Base-by-base conservation (phyloP, 495 filamentous ascomycete genomes). In the Entonaema liquescens region DNA sequence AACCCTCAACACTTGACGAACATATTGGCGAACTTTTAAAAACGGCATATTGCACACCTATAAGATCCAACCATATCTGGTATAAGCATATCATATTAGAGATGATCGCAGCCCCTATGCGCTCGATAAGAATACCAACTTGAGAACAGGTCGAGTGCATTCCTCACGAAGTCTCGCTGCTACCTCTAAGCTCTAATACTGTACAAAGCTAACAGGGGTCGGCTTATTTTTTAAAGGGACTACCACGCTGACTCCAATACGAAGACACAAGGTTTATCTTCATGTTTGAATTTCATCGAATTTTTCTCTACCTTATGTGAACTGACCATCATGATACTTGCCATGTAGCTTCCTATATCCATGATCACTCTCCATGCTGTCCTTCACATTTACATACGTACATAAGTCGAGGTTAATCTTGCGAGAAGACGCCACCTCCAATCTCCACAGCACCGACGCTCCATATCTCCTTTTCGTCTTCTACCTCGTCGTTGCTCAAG, bases 401-500 rank as follows among this genome's bases (percentile, higher is more conserved):
- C 49, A 15, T 21, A 17, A 11, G 21, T 29, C 2, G 6, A 26
- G 5, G 6, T 25, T 71, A 74, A 25, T 74, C 72, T 21, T 73
- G 72, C 11, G 80, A 82, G 80, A 93, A 92, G 35, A 84, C 78
- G 28, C 84, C 86, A 52, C 87, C 86, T 40, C 91, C 94, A 47
- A 95, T 79, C 78, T 98, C 95, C 33, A 96, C 90, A 83, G 90
- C 94, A 5, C 96, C 95, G 56, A 99, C 91, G 73, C 92, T 93
- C 95, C 93, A 95, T 71, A 99, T 85, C 85, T 99, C 95, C 83
- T 88, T 91, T 82, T 97, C 90, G 82, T 99, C 95, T 76, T 99
- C 95, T 12, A 86, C 80, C 77, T 98, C 96, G 78, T 98, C 95
- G 77, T 91, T 93, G 13, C 88, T 88, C 71, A 98, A 77, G 1